phyloP scores from a whole-genome alignment of 1,284 basidiomycete genomes.

The Ceratobasidium sp. region DNA sequence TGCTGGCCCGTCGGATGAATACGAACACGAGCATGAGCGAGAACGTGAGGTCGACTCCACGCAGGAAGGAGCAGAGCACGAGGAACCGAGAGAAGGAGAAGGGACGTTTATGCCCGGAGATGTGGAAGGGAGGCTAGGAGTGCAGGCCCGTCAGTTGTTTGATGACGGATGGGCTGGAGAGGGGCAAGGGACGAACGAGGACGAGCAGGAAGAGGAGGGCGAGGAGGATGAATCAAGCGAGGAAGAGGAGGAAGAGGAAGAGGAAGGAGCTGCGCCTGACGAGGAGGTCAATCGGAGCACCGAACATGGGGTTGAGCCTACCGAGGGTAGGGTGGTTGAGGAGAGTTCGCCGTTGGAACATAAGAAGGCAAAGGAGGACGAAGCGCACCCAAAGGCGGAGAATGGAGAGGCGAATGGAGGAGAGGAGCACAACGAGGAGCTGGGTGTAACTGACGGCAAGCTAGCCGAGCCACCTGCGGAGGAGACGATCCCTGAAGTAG shows the following conservation, averaged over 20 bases:
- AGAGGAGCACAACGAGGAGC: not conserved
- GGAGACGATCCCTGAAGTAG: not conserved
- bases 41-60: no score
- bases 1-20: not conserved
- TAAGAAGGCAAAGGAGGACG: constrained; percentile 32
- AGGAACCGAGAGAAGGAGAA: constrained; percentile 13
- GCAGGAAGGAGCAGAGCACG: no score
- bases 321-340: constrained; percentile 45
- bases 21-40: constrained; percentile 24
- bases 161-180: constrained; percentile 13
- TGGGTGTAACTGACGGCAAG: not conserved
- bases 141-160: not conserved
- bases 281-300: constrained; percentile 50
- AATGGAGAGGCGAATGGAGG: constrained; percentile 18
- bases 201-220: constrained; percentile 19
- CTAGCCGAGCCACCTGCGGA: not conserved
- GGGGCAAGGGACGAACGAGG: not conserved
- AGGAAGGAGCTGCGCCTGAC: constrained; percentile 44
- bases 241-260: constrained; percentile 51
- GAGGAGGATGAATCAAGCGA: constrained; percentile 9
- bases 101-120: constrained; percentile 14
- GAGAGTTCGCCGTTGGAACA: constrained; percentile 35
- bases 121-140: constrained; percentile 11
- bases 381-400: constrained; percentile 22
- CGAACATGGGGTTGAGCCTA: constrained; percentile 46